phyloP scores from a whole-genome alignment of 352 stramenopile genomes.

The Globisporangium megalacanthum region DNA sequence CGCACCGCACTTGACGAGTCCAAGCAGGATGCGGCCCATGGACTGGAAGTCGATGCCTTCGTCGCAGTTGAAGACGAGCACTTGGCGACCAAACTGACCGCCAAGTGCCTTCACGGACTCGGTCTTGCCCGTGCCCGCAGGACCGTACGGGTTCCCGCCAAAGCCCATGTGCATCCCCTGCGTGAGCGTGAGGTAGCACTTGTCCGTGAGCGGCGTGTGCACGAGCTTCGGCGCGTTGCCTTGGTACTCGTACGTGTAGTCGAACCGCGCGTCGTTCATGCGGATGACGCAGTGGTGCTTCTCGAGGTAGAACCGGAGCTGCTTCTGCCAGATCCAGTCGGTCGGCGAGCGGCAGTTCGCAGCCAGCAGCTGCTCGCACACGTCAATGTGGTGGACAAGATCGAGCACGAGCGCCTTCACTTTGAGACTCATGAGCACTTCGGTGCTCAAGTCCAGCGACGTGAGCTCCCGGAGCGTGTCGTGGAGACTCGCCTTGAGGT shows the following conservation, averaged over 20 bases:
- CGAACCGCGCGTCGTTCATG: constrained; percentile 83
- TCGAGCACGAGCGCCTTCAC: constrained; percentile 94
- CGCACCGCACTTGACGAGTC: constrained; percentile 91
- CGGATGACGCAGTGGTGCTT: constrained; percentile 47
- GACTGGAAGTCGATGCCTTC: constrained; percentile 93
- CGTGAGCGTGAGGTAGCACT: constrained; percentile 93
- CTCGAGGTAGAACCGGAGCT: constrained; percentile 90
- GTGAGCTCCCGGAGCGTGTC: constrained; percentile 73
- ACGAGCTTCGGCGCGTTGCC: constrained; percentile 92
- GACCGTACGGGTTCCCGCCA: constrained; percentile 92
- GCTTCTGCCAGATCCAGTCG: constrained; percentile 92
- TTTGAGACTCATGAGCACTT: constrained; percentile 90
- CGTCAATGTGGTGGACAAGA: constrained; percentile 94
- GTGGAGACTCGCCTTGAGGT: constrained; percentile 63
- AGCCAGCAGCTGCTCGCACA: constrained; percentile 85
- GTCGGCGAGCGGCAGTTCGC: constrained; percentile 51
- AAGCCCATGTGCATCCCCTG: constrained; percentile 93
- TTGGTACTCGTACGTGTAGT: constrained; percentile 96
- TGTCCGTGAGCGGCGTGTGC: constrained; percentile 93
- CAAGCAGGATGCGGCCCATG: constrained; percentile 96
- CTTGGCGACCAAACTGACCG: constrained; percentile 86
- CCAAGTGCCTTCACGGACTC: constrained; percentile 93
- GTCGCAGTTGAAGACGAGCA: constrained; percentile 93
- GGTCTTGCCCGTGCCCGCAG: constrained; percentile 93
- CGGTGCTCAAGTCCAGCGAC: constrained; percentile 79